Conservation (phyloP, 2,329 filamentous ascomycete species). For the Cyphellophora europaea region DNA sequence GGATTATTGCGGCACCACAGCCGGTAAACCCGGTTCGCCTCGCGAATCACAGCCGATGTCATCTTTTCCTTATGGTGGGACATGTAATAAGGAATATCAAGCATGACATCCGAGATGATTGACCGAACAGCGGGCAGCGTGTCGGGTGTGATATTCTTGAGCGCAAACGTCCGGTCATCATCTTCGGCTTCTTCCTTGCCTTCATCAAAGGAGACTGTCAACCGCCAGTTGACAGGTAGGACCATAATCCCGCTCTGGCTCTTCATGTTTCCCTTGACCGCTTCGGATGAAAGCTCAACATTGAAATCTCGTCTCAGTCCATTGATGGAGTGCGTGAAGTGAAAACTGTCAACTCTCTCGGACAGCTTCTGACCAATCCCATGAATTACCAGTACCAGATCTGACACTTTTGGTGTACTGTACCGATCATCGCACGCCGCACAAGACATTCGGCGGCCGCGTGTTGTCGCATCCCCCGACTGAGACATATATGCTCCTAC, state of each 20-base stretch:
- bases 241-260: conserved; percentile 89
- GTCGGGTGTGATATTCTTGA: conserved; percentile 86
- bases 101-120: conserved; percentile 94
- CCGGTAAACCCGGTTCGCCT: conserved; percentile 92
- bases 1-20: conserved; percentile 93
- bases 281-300: conserved; percentile 64
- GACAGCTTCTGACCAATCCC: conserved; percentile 96
- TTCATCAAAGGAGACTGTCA: conserved; percentile 79
- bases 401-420: conserved; percentile 59
- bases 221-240: conserved; percentile 88
- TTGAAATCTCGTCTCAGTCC: conserved; percentile 79
- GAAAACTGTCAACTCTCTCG: conserved; percentile 87
- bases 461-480: conserved; percentile 18
- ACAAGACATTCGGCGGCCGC: conserved; percentile 28
- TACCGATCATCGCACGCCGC: conserved; percentile 53
- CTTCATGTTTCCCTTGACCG: conserved; percentile 64
- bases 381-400: conserved; percentile 83
- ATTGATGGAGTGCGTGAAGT: conserved; percentile 95
- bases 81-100: conserved; percentile 96
- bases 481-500: conserved; percentile 18
- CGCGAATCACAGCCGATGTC: conserved; percentile 76
- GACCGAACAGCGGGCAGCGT: conserved; percentile 87
- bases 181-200: conserved; percentile 42
- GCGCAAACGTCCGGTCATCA: conserved; percentile 51
- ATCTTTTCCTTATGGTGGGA: conserved; percentile 94